phyloP scores from a whole-genome alignment of 2,329 filamentous ascomycete genomes.

The Ophiostoma fasciatum region DNA sequence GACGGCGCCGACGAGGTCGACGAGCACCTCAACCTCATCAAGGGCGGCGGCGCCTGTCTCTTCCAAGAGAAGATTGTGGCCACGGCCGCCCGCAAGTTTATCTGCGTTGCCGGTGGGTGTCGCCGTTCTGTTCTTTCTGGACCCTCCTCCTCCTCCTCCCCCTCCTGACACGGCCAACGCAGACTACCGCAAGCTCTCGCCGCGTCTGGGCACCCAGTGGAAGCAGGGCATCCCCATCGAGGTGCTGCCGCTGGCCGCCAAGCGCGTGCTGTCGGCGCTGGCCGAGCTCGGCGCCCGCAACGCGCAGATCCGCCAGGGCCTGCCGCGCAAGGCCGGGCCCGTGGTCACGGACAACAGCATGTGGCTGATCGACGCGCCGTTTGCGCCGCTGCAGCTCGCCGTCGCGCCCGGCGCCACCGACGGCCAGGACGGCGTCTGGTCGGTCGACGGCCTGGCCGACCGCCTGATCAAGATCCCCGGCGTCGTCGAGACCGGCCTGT shows the following conservation, averaged over 20 bases:
- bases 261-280: constrained; percentile 61
- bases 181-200: constrained; percentile 81
- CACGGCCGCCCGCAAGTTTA: constrained; percentile 66
- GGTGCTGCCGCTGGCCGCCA: constrained; percentile 71
- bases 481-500: constrained; percentile 84
- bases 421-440: constrained; percentile 57
- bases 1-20: constrained; percentile 97
- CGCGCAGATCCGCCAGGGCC: constrained; percentile 57
- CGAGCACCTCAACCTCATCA: constrained; percentile 88
- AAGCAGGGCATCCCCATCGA: constrained; percentile 78
- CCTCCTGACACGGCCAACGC: neutral
- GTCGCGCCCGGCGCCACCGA: constrained; percentile 27
- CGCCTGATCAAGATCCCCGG: constrained; percentile 71
- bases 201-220: constrained; percentile 62
- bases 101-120: constrained; percentile 39
- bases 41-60: constrained; percentile 91
- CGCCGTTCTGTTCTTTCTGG: neutral
- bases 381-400: constrained; percentile 54
- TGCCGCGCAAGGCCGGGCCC: constrained; percentile 61
- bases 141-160: neutral
- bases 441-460: constrained; percentile 58
- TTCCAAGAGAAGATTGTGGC: constrained; percentile 97
- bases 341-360: constrained; percentile 71
- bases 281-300: constrained; percentile 55
- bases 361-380: constrained; percentile 86